A percentile compares a stretch with the other conserved stretches of the same genome.
These are phyloP conservation scores for Backusella mclennaniae DNA, from an alignment of 192 early-diverging fungal genomes.

Conservation along the genomic window DNA sequence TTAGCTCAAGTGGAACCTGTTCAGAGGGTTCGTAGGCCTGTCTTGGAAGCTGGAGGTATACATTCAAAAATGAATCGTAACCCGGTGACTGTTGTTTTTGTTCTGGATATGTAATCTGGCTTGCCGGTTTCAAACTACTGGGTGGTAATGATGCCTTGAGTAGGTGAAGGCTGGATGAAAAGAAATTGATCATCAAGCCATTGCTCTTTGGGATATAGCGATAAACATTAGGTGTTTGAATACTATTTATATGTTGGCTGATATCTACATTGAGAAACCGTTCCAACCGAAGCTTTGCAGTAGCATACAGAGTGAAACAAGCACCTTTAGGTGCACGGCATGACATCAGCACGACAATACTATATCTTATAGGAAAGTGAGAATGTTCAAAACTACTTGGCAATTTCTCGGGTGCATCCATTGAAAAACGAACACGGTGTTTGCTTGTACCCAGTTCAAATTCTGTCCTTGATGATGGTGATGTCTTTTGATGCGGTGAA, in stretches of 20 bases:
- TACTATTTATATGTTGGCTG: not conserved
- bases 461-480: not conserved
- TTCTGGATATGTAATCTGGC: not conserved
- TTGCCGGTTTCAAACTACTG: not conserved
- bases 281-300: not conserved
- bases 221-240: not conserved
- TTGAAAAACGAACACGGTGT: not conserved
- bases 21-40: not conserved
- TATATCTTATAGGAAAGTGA: not conserved
- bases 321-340: not conserved
- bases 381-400: conserved; percentile 3
- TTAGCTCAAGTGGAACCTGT: not conserved
- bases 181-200: not conserved
- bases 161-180: not conserved
- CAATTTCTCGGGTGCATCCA: not conserved
- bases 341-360: not conserved
- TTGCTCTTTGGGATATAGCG: not conserved
- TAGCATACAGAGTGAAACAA: not conserved
- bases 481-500: not conserved
- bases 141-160: not conserved
- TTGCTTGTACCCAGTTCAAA: conserved; percentile 4
- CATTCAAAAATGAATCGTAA: not conserved
- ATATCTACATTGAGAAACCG: not conserved
- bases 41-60: not conserved
- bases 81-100: not conserved